Percentiles rank a stretch among this genome's conserved stretches.
Conservation (phyloP, 257 asterid genomes). For the Voacanga thouarsii region DNA sequence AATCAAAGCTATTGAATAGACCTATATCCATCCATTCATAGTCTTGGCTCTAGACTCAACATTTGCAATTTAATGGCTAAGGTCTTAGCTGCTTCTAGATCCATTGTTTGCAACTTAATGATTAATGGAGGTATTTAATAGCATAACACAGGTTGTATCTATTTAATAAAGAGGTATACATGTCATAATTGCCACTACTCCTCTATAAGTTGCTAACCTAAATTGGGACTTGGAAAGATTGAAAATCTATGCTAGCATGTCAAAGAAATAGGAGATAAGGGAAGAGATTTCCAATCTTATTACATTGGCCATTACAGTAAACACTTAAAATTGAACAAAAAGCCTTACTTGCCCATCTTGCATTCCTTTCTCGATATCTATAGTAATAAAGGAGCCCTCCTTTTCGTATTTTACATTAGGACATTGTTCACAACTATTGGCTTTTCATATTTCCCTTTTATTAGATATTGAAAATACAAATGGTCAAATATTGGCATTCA, state of each 20-base stretch:
- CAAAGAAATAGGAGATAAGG: neutral
- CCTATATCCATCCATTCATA: too few species aligned
- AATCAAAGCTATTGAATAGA: too few species aligned
- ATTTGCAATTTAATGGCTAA: too few species aligned
- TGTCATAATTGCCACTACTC: neutral
- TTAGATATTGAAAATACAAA: too few species aligned
- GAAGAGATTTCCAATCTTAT: neutral
- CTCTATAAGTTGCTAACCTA: neutral
- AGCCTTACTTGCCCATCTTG: constrained; percentile 89
- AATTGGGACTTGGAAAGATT: neutral
- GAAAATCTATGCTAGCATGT: neutral
- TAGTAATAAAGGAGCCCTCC: constrained; percentile 86
- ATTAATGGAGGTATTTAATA: too few species aligned
- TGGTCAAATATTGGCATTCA: neutral
- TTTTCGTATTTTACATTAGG: constrained; percentile 91
- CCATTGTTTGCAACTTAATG: too few species aligned
- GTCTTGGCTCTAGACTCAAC: too few species aligned
- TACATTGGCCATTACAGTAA: neutral
- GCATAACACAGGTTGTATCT: too few species aligned
- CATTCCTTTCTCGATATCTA: constrained; percentile 98
- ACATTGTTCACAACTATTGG: constrained; percentile 93
- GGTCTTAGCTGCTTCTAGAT: too few species aligned
- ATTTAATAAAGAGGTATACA: too few species aligned
- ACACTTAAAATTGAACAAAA: neutral
- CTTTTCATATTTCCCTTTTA: too few species aligned